These are phyloP conservation scores for Dysphania ambrosioides DNA, from an alignment of 148 eudicot genomes.

Conservation along the genomic window DNA sequence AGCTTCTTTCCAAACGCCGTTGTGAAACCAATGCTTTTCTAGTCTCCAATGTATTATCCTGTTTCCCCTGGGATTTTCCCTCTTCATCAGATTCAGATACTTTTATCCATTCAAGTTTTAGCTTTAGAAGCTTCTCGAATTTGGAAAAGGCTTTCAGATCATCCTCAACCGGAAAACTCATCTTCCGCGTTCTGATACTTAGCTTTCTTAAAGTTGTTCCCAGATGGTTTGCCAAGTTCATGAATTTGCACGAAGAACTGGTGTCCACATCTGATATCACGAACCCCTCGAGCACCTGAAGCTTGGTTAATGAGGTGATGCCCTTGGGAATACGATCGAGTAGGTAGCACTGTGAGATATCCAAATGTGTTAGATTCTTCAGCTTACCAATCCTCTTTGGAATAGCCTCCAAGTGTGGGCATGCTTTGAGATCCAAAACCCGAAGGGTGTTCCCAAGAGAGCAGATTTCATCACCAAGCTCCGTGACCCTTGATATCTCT, in stretches of 20 bases:
- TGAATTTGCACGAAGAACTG: constrained; percentile 31
- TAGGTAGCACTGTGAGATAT: constrained; percentile 49
- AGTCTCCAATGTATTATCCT: not conserved
- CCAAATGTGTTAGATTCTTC: constrained; percentile 45
- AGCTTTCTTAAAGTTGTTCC: constrained; percentile 32
- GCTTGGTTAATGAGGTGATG: constrained; percentile 26
- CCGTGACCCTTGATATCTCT: constrained; percentile 42
- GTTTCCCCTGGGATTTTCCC: no score
- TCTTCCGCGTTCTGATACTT: constrained; percentile 34
- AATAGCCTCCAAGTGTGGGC: constrained; percentile 43
- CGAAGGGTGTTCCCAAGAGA: constrained; percentile 27
- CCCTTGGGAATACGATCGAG: constrained; percentile 44
- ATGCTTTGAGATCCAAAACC: constrained; percentile 45
- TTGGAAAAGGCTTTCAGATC: constrained; percentile 17
- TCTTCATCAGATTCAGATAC: not conserved
- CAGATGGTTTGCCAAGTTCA: constrained; percentile 28
- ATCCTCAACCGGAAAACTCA: not conserved
- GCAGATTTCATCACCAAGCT: constrained; percentile 35
- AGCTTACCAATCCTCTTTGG: constrained; percentile 39
- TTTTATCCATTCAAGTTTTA: constrained; percentile 30
- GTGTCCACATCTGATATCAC: constrained; percentile 25
- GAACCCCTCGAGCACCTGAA: constrained; percentile 51
- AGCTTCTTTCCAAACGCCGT: not conserved
- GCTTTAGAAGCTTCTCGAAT: constrained; percentile 24
- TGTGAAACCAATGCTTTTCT: not conserved